These are phyloP conservation scores for Neospora caninum DNA, from an alignment of 169 alveolate species.

Conservation along the genomic window DNA sequence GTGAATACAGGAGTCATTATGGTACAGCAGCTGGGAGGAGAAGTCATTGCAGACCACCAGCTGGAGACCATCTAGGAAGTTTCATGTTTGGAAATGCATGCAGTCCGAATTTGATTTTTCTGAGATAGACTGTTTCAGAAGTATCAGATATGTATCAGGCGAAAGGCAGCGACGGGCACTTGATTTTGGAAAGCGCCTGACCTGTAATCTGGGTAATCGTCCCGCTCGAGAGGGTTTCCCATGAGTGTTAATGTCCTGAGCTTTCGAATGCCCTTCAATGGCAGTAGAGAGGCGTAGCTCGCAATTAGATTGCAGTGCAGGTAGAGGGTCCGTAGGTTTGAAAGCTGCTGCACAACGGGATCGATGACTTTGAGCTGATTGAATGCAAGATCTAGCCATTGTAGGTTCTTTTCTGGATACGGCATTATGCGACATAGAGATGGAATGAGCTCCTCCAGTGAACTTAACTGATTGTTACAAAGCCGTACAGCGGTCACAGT, in stretches of 20 bases:
- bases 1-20: background rate
- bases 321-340: conserved; percentile 8
- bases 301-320: conserved; percentile 35
- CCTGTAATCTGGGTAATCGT: background rate
- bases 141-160: too few relatives aligned
- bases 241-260: conserved; percentile 31
- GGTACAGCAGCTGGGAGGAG: background rate
- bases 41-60: background rate
- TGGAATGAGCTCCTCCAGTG: background rate
- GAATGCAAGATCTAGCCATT: conserved; percentile 41
- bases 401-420: background rate
- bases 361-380: background rate
- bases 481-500: conserved; percentile 30
- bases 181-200: background rate
- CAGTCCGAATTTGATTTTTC: too few relatives aligned
- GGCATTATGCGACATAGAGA: conserved; percentile 17
- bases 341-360: background rate
- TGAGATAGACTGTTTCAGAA: too few relatives aligned
- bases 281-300: background rate
- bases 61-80: too few relatives aligned
- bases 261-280: background rate
- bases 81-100: too few relatives aligned
- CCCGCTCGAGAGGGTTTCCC: conserved; percentile 38
- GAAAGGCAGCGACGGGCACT: too few relatives aligned
- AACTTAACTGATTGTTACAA: conserved; percentile 26